phyloP scores from a whole-genome alignment of 2,329 filamentous ascomycete species.

The Dryadomyces quercus-mongolicae region DNA sequence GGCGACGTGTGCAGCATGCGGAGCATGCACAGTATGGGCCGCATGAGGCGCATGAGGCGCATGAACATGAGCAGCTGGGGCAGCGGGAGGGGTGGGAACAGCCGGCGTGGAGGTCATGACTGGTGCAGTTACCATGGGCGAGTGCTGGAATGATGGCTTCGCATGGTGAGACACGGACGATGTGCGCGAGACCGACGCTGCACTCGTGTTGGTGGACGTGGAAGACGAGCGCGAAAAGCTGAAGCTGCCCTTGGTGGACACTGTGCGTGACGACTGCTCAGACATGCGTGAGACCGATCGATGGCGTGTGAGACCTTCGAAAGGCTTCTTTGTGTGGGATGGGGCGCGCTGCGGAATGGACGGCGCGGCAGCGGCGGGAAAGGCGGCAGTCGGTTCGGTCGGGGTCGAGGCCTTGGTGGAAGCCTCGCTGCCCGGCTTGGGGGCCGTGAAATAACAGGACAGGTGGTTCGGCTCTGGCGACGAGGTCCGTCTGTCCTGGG shows the following conservation, averaged over 20 bases:
- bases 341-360: conserved; percentile 65
- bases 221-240: conserved; percentile 46
- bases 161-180: conserved; percentile 16
- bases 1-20: no score
- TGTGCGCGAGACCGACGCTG: conserved; percentile 25
- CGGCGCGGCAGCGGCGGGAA: conserved; percentile 35
- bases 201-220: conserved; percentile 38
- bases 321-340: conserved; percentile 77
- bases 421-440: conserved; percentile 19
- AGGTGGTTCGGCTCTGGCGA: conserved; percentile 54
- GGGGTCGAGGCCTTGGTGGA: conserved; percentile 24
- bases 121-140: not conserved
- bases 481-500: conserved; percentile 33
- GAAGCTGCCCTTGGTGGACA: conserved; percentile 44
- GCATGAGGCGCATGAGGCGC: conserved; percentile 6
- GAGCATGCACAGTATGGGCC: no score
- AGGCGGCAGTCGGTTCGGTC: conserved; percentile 10
- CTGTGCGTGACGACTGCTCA: conserved; percentile 36
- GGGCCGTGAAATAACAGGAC: conserved; percentile 52
- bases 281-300: conserved; percentile 38
- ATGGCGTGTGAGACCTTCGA: conserved; percentile 52
- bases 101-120: conserved; percentile 13
- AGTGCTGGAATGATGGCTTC: conserved; percentile 7
- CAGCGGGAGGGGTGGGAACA: not conserved
- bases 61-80: conserved; percentile 10